Evolutionary conservation across 148 eudicot species (phyloP).

Genomic region (Diospyros kaki): DNA sequence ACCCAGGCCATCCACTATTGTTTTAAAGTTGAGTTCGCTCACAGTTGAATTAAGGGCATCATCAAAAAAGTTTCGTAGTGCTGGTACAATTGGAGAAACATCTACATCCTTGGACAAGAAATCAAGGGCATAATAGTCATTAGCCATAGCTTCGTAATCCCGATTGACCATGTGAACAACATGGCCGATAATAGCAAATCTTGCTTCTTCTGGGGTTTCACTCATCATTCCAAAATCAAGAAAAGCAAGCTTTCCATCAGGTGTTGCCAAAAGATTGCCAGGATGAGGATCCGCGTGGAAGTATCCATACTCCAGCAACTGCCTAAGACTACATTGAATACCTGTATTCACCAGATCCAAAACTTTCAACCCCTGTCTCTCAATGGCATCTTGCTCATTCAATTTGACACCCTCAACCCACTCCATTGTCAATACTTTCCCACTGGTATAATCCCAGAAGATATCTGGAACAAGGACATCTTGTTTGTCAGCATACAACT

Average conservation of each 20-base stretch:
- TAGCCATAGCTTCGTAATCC: conserved; percentile 99
- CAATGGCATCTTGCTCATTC: conserved; percentile 84
- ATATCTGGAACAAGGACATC: conserved; percentile 98
- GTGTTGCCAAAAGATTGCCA: conserved; percentile 96
- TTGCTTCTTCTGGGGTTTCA: conserved; percentile 97
- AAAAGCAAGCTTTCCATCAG: conserved; percentile 98
- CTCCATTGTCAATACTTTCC: conserved; percentile 94
- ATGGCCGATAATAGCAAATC: conserved; percentile 95
- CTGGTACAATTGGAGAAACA: conserved; percentile 94
- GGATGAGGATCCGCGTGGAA: conserved; percentile 99
- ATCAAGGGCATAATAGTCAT: conserved; percentile 86
- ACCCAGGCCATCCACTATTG: conserved; percentile 94
- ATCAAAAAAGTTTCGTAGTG: conserved; percentile 79
- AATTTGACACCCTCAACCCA: conserved; percentile 96
- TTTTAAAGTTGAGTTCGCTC: conserved; percentile 96
- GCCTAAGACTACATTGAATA: conserved; percentile 96
- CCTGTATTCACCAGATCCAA: conserved; percentile 94
- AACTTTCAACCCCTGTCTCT: conserved; percentile 86
- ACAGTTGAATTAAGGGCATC: conserved; percentile 90
- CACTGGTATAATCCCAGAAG: conserved; percentile 95
- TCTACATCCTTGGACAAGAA: conserved; percentile 93
- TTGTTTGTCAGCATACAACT: conserved; percentile 92
- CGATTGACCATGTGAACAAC: conserved; percentile 99
- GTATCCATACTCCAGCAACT: conserved; percentile 94
- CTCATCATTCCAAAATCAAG: conserved; percentile 99